These are phyloP conservation scores for Calonectria pseudoreteaudii DNA, from an alignment of 2,329 filamentous ascomycete species.

Conservation along the genomic window DNA sequence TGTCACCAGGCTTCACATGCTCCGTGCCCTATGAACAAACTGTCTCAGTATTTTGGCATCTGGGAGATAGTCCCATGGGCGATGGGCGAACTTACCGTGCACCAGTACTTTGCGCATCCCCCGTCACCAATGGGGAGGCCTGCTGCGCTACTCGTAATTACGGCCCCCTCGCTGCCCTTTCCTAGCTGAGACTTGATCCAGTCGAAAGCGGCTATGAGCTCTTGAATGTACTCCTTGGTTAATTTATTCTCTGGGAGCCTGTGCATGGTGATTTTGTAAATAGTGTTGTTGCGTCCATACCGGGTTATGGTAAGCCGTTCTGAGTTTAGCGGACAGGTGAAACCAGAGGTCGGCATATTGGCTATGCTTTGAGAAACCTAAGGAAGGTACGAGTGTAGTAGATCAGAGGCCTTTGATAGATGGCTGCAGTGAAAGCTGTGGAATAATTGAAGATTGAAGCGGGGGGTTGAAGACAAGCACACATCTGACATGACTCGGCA, in stretches of 20 bases:
- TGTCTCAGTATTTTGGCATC: background rate
- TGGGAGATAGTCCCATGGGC: background rate
- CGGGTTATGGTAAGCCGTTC: background rate
- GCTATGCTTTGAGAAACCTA: too few species aligned
- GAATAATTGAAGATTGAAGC: background rate
- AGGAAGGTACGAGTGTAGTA: background rate
- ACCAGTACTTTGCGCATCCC: background rate
- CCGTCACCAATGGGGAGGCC: background rate
- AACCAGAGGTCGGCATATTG: background rate
- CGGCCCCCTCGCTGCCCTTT: background rate
- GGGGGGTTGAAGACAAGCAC: background rate
- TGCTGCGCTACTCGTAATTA: background rate
- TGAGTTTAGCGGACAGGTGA: background rate
- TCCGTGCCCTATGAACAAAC: background rate
- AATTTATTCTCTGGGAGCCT: background rate
- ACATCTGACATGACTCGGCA: too few species aligned
- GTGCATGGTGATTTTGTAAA: background rate
- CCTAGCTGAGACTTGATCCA: background rate
- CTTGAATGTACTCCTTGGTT: background rate
- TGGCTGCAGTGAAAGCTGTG: background rate
- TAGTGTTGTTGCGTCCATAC: background rate
- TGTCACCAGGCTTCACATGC: background rate
- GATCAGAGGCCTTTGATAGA: accelerated
- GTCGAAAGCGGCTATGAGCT: background rate
- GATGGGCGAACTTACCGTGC: background rate